Conservation (phyloP, 1,139 yeast genomes). For the Saccharomycopsis crataegensis region DNA sequence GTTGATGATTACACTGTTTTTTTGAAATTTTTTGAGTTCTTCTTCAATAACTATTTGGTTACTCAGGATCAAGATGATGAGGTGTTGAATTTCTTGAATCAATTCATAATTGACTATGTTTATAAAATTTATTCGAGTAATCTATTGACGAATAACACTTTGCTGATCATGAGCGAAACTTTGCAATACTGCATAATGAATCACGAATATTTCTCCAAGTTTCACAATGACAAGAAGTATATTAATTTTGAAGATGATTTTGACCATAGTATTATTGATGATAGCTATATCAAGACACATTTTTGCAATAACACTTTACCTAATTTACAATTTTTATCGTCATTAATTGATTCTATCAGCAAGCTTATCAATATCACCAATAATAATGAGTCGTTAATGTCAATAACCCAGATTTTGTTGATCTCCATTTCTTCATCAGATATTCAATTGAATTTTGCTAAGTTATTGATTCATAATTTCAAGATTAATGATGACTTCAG, state of each 20-base stretch:
- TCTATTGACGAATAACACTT: slow-evolving; percentile 9
- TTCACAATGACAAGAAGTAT: slow-evolving; percentile 2
- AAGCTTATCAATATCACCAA: slow-evolving; percentile 16
- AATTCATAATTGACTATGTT: slow-evolving; percentile 9
- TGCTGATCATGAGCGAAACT: slow-evolving; percentile 15
- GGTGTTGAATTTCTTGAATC: slow-evolving; percentile 12
- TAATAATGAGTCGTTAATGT: slow-evolving; percentile 16
- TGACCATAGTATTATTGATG: slow-evolving; percentile 12
- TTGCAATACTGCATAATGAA: slow-evolving; percentile 14
- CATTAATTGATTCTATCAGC: slow-evolving; percentile 14
- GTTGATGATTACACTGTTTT: slow-evolving; percentile 6
- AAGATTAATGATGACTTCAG: slow-evolving; percentile 9
- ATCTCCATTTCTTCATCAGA: slow-evolving; percentile 12
- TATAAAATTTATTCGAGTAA: slow-evolving; percentile 13
- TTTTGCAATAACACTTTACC: slow-evolving; percentile 13
- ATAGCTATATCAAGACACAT: slow-evolving; percentile 12
- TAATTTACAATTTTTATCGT: slow-evolving; percentile 6
- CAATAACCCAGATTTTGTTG: slow-evolving; percentile 16
- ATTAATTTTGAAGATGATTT: slow-evolving; percentile 9
- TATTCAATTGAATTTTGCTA: slow-evolving; percentile 18
- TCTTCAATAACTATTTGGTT: slow-evolving; percentile 15
- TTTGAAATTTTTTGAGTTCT: slow-evolving; percentile 13
- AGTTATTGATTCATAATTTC: slow-evolving; percentile 17
- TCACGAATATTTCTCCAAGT: slow-evolving; percentile 11
- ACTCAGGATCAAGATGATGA: slow-evolving; percentile 8